These are phyloP conservation scores for Haplosporangium sp. DNA, from an alignment of 371 early-diverging fungal species.

Conservation along the genomic window DNA sequence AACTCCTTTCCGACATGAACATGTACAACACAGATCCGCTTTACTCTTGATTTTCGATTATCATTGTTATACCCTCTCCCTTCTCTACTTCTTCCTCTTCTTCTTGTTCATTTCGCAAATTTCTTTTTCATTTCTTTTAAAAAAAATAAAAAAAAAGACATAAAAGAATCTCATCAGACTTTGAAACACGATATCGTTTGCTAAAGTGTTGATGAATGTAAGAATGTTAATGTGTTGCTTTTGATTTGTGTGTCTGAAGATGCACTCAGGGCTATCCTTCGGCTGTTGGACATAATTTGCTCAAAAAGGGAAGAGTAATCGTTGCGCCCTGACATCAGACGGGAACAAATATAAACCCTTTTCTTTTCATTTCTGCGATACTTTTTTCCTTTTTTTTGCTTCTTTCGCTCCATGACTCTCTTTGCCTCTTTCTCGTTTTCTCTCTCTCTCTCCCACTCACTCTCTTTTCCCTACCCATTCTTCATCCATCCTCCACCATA, in stretches of 20 bases:
- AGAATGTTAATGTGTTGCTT: no score
- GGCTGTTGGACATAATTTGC: slow-evolving; percentile 20
- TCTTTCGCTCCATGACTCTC: neutral
- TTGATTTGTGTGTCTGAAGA: no score
- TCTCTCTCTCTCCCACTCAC: neutral
- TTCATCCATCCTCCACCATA: neutral
- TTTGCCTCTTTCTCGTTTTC: neutral
- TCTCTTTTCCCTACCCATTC: neutral
- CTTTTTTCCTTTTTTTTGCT: no score
- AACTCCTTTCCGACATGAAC: neutral
- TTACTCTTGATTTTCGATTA: neutral
- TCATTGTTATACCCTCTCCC: slow-evolving; percentile 9
- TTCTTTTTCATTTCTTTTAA: neutral
- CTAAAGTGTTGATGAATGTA: no score
- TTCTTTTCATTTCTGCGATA: no score
- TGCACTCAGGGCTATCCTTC: no score
- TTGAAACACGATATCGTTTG: no score
- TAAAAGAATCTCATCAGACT: no score
- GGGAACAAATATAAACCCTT: slow-evolving; percentile 1
- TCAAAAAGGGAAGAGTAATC: neutral
- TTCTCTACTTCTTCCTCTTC: no score
- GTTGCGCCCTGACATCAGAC: neutral
- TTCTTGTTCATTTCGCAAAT: neutral
- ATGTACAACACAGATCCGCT: neutral
- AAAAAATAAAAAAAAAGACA: neutral